These are phyloP conservation scores for Hypericum perforatum DNA, from an alignment of 345 rosid genomes.

Conservation along the genomic window DNA sequence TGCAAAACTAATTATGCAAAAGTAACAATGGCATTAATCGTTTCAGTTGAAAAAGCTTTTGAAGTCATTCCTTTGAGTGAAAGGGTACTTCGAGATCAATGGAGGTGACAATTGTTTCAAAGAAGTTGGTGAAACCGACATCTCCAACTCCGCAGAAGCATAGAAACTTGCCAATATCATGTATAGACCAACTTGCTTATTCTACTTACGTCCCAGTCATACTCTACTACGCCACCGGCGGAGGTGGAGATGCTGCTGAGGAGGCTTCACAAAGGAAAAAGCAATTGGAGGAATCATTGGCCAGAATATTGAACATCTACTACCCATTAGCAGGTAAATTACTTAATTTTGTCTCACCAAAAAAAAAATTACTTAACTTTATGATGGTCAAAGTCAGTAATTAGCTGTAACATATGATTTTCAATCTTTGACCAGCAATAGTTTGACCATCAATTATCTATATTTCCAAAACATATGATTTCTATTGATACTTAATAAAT, in stretches of 20 bases:
- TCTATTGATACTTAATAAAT: no score
- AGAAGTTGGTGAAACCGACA: neutral
- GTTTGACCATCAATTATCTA: no score
- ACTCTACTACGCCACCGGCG: neutral
- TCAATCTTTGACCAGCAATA: no score
- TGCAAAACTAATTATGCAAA: no score
- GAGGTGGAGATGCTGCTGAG: neutral
- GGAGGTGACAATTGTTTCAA: neutral
- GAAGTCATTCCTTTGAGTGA: no score
- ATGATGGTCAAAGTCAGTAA: no score
- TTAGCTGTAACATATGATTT: no score
- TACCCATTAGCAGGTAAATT: neutral
- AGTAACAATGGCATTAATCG: no score
- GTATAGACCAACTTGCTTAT: neutral
- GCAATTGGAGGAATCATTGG: neutral
- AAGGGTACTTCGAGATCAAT: neutral
- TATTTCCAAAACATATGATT: no score
- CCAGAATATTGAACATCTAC: neutral
- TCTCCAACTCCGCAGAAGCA: neutral
- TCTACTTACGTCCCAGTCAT: neutral
- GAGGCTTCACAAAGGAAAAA: neutral
- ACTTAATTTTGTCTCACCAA: no score
- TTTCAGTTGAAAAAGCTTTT: no score
- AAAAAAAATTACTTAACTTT: no score
- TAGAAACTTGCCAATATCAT: neutral